Conservation (phyloP, 768 basidiomycete genomes). For the Leccinum subtestaceum region DNA sequence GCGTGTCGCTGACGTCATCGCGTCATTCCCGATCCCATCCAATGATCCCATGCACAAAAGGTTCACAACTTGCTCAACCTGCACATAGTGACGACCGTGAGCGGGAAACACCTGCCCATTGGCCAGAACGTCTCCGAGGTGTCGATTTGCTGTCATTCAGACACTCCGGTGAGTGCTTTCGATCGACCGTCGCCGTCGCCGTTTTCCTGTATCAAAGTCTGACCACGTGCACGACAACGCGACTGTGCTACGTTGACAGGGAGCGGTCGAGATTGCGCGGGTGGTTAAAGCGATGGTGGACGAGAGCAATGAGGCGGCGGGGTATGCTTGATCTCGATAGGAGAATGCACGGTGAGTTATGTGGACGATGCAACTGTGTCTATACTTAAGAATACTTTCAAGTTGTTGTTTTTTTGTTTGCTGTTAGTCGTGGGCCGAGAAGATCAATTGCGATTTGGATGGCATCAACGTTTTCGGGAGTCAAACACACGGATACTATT, state of each 20-base stretch:
- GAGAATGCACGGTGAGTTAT: neutral
- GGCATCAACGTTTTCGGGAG: no score
- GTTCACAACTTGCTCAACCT: conserved; percentile 42
- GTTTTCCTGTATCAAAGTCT: neutral
- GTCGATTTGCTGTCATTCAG: conserved; percentile 64
- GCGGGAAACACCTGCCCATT: conserved; percentile 41
- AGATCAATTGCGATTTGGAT: no score
- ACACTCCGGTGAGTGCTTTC: conserved; percentile 49
- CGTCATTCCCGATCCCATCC: no score
- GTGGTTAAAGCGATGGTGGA: conserved; percentile 57
- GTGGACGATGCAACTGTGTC: neutral
- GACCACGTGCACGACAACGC: neutral
- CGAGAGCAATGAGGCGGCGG: conserved; percentile 42
- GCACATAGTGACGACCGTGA: conserved; percentile 47
- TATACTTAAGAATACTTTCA: no score
- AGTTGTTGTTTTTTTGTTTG: no score
- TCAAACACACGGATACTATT: no score
- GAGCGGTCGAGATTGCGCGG: conserved; percentile 49
- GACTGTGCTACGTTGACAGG: conserved; percentile 31
- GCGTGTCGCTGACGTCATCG: neutral
- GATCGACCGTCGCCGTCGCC: neutral
- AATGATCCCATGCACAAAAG: conserved; percentile 26
- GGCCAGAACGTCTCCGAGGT: conserved; percentile 46
- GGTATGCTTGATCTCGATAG: conserved; percentile 20
- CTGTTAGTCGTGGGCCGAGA: no score